These are phyloP conservation scores for Talinum fruticosum DNA, from an alignment of 148 eudicot genomes.

Conservation along the genomic window DNA sequence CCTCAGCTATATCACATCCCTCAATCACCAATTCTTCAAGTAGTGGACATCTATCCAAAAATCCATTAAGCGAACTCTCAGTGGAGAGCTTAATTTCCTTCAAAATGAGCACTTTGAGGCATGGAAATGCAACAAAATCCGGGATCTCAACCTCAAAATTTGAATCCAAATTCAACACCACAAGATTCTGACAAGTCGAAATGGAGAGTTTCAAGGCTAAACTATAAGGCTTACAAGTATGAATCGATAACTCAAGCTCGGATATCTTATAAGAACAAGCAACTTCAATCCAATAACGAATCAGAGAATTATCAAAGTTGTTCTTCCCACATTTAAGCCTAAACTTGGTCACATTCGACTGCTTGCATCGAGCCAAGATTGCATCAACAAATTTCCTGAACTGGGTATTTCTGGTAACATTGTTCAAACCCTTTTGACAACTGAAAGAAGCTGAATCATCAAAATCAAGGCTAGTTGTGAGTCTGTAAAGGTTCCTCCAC, in stretches of 20 bases:
- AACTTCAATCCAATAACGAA: slow-evolving; percentile 8
- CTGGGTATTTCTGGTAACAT: background rate
- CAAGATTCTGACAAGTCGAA: slow-evolving; percentile 14
- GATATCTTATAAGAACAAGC: background rate
- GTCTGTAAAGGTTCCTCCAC: slow-evolving; percentile 19
- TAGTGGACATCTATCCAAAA: slow-evolving; percentile 16
- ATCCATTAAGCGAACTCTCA: background rate
- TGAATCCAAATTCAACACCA: slow-evolving; percentile 22
- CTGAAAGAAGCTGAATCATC: slow-evolving; percentile 18
- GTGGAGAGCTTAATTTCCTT: slow-evolving; percentile 5
- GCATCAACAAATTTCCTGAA: slow-evolving; percentile 12
- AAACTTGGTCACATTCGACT: slow-evolving; percentile 12
- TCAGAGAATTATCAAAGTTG: background rate
- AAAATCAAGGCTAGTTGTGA: slow-evolving; percentile 19
- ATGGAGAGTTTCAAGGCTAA: background rate
- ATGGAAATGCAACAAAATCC: slow-evolving; percentile 13
- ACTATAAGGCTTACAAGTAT: background rate
- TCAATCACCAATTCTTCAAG: slow-evolving; percentile 24
- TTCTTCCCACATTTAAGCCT: slow-evolving; percentile 17
- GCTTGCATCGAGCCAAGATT: slow-evolving; percentile 1
- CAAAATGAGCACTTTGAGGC: slow-evolving; percentile 15
- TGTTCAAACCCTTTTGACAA: background rate
- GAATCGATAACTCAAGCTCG: slow-evolving; percentile 16
- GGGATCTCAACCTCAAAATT: slow-evolving; percentile 7
- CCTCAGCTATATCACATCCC: slow-evolving; percentile 14